A percentile compares a stretch with the other conserved stretches of the same genome.
Evolutionary conservation across 352 stramenopile genomes (phyloP).

Genomic region (Globisporangium recalcitrans): DNA sequence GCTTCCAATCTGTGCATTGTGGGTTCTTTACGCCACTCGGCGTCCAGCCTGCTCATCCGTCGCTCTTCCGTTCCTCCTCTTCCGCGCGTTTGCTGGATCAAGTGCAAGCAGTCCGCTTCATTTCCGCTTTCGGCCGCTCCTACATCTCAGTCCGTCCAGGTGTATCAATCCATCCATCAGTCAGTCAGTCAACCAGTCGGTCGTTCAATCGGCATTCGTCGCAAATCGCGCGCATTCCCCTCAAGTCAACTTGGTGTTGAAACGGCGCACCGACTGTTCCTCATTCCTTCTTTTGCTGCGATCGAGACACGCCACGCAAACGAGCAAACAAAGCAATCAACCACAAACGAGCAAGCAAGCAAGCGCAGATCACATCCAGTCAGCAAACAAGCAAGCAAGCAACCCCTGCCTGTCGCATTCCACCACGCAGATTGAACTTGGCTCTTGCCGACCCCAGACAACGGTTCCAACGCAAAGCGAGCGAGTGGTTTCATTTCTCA

Average conservation of each 20-base stretch:
- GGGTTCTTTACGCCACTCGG: background rate
- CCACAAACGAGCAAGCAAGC: background rate
- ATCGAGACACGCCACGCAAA: background rate
- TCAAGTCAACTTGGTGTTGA: no score
- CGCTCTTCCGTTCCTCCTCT: background rate
- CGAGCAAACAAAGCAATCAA: background rate
- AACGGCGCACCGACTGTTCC: constrained; percentile 1
- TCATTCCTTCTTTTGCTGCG: constrained; percentile 10
- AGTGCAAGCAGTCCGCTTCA: background rate
- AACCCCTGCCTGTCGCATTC: background rate
- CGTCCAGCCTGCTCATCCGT: background rate
- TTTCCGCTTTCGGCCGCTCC: background rate
- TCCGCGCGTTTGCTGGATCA: background rate
- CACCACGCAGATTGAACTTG: background rate
- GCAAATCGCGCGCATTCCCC: background rate
- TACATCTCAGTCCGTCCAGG: background rate
- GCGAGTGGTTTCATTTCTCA: background rate
- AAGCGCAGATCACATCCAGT: background rate
- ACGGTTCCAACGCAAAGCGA: no score
- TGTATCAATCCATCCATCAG: background rate
- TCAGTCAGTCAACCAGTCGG: background rate
- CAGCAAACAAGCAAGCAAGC: background rate
- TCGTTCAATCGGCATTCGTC: background rate
- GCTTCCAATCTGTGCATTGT: constrained; percentile 1
- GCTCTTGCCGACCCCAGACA: background rate